phyloP scores from a whole-genome alignment of 768 basidiomycete genomes.

The Lactarius vividus region DNA sequence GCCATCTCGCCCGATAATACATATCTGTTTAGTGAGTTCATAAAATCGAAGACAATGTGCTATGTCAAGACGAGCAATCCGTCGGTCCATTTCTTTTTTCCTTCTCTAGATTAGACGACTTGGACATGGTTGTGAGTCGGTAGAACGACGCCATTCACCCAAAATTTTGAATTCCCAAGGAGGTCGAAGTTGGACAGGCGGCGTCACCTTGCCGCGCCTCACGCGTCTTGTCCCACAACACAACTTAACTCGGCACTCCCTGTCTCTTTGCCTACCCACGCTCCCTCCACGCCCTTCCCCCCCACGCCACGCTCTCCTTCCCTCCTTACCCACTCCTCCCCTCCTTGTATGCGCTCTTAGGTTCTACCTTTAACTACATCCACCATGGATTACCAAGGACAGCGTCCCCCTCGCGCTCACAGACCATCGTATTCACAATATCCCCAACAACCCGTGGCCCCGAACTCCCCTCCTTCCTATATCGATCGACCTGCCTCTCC shows the following conservation, averaged over 20 bases:
- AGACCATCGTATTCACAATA: conserved; percentile 32
- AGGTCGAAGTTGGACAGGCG: background rate
- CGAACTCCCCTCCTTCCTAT: conserved; percentile 32
- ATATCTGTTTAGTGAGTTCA: background rate
- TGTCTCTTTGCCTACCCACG: conserved; percentile 19
- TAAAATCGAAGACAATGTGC: background rate
- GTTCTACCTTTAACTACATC: background rate
- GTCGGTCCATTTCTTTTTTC: background rate
- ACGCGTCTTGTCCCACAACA: background rate
- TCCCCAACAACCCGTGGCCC: conserved; percentile 28
- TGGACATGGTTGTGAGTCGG: background rate
- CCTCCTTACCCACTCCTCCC: conserved; percentile 1
- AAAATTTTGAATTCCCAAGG: background rate
- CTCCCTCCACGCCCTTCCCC: conserved; percentile 23
- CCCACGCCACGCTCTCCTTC: conserved; percentile 39
- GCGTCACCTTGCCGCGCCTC: background rate
- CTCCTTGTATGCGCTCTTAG: conserved; percentile 20
- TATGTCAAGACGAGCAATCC: background rate
- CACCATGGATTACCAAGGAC: conserved; percentile 37
- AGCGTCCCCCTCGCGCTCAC: conserved; percentile 39
- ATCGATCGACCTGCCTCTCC: conserved; percentile 25
- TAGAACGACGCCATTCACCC: background rate
- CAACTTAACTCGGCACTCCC: conserved; percentile 10
- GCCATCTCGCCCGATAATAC: conserved; percentile 53
- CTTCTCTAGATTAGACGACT: background rate